A percentile compares a stretch with the other conserved stretches of the same genome.
Evolutionary conservation across 306 rosid genomes (phyloP).

Genomic region (Quercus robur): DNA sequence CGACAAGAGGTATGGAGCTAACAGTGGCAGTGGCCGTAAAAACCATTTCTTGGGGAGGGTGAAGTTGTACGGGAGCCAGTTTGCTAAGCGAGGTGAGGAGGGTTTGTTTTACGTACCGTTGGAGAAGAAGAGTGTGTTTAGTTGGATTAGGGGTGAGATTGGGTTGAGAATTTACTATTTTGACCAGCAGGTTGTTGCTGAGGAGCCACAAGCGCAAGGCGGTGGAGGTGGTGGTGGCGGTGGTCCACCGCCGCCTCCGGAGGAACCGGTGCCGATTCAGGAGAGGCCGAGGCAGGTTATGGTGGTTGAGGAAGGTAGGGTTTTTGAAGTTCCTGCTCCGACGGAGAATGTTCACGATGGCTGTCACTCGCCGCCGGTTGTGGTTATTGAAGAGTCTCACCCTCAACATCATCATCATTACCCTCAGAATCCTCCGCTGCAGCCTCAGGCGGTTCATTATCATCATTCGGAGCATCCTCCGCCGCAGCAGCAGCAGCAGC

Average conservation of each 20-base stretch:
- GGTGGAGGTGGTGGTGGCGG: no score
- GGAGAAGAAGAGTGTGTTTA: constrained; percentile 92
- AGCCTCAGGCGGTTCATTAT: constrained; percentile 47
- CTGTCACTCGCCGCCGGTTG: constrained; percentile 50
- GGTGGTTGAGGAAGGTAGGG: constrained; percentile 52
- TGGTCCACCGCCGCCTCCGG: constrained; percentile 7
- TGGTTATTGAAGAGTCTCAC: constrained; percentile 44
- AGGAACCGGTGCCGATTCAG: not conserved
- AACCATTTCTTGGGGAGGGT: constrained; percentile 87
- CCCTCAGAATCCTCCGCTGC: not conserved
- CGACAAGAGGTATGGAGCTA: constrained; percentile 68
- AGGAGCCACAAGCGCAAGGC: constrained; percentile 11
- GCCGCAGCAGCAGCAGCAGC: not conserved
- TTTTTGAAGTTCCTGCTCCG: constrained; percentile 34
- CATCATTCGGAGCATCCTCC: constrained; percentile 38
- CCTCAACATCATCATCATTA: no score
- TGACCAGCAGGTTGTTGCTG: constrained; percentile 47
- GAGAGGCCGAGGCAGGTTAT: constrained; percentile 40
- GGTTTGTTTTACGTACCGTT: constrained; percentile 55
- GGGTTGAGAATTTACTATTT: constrained; percentile 57
- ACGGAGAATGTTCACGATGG: constrained; percentile 35
- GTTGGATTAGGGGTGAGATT: constrained; percentile 84
- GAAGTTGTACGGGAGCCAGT: constrained; percentile 73
- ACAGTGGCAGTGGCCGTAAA: constrained; percentile 59
- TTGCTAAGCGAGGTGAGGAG: constrained; percentile 65